A percentile compares a stretch with the other conserved stretches of the same genome.
phyloP scores from a whole-genome alignment of 2,329 filamentous ascomycete species.

The Herpotrichia juniperi region DNA sequence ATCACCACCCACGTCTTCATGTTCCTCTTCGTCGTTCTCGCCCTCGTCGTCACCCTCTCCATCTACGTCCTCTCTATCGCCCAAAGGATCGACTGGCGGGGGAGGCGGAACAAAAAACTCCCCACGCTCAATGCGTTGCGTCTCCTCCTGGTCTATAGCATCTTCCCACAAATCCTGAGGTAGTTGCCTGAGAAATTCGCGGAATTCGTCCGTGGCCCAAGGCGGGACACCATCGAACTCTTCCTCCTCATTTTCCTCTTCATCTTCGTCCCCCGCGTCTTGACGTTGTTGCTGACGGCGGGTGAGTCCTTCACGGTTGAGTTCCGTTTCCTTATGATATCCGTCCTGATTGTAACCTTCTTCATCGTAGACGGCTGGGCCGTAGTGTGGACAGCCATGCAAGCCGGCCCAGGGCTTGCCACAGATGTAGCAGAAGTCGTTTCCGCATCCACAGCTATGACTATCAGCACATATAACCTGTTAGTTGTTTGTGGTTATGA shows the following conservation, averaged over 20 bases:
- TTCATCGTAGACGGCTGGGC: slow-evolving; percentile 32
- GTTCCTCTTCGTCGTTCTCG: not conserved
- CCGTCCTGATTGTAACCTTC: slow-evolving; percentile 41
- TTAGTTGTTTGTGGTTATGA: not conserved
- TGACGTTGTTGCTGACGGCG: slow-evolving; percentile 17
- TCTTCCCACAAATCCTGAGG: not conserved
- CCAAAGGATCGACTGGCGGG: not conserved
- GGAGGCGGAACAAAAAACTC: not conserved
- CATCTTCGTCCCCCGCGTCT: slow-evolving; percentile 10
- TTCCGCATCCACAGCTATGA: slow-evolving; percentile 32
- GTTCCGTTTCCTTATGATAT: slow-evolving; percentile 32
- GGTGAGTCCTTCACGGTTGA: slow-evolving; percentile 30
- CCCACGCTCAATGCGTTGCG: not conserved
- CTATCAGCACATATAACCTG: slow-evolving; percentile 2
- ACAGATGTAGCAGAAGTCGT: slow-evolving; percentile 42
- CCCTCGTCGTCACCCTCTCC: slow-evolving; percentile 4
- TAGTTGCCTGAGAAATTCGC: not conserved
- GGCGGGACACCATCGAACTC: slow-evolving; percentile 20
- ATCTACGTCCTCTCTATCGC: not conserved
- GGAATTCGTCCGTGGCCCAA: not conserved
- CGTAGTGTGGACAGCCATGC: slow-evolving; percentile 40
- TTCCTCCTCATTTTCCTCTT: slow-evolving; percentile 13
- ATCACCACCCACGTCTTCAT: not conserved
- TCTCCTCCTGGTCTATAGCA: not conserved
- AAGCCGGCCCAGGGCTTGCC: slow-evolving; percentile 33